phyloP scores from a whole-genome alignment of 1,284 basidiomycete genomes.

The Ceratorhiza oryzae-sativae region DNA sequence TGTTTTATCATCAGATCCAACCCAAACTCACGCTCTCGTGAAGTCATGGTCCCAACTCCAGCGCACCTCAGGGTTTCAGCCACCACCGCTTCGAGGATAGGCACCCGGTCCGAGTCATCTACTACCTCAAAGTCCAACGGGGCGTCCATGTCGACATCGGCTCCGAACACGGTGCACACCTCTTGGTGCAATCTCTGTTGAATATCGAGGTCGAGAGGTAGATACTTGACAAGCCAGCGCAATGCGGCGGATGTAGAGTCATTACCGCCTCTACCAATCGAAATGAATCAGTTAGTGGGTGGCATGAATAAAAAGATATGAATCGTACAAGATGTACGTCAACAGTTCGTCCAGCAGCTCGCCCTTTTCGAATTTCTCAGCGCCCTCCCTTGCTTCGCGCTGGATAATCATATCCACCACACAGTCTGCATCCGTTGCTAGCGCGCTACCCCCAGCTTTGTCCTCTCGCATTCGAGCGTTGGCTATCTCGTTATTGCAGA shows the following conservation, averaged over 20 bases:
- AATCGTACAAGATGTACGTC: conserved; percentile 17
- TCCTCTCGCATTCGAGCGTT: background rate
- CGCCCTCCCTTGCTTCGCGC: conserved; percentile 16
- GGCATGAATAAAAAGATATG: background rate
- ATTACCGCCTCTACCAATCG: conserved; percentile 14
- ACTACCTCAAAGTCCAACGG: conserved; percentile 4
- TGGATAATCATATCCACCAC: conserved; percentile 29
- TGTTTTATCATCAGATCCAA: too few relatives aligned
- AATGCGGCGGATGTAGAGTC: conserved; percentile 22
- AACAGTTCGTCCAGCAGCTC: conserved; percentile 29
- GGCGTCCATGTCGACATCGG: background rate
- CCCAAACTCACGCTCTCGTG: conserved; percentile 11
- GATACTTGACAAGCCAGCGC: conserved; percentile 16
- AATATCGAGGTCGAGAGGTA: conserved; percentile 1
- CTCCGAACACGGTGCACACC: background rate
- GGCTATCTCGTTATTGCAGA: background rate
- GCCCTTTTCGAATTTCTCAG: background rate
- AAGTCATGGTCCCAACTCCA: background rate
- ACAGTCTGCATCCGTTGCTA: conserved; percentile 30
- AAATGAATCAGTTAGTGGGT: background rate
- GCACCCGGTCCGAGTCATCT: background rate
- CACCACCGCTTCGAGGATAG: conserved; percentile 27
- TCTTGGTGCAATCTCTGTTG: conserved; percentile 14
- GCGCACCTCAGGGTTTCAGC: conserved; percentile 26
- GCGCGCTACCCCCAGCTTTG: background rate